Evolutionary conservation across 495 filamentous ascomycete species (phyloP).

Genomic region (Aspergillus steynii): DNA sequence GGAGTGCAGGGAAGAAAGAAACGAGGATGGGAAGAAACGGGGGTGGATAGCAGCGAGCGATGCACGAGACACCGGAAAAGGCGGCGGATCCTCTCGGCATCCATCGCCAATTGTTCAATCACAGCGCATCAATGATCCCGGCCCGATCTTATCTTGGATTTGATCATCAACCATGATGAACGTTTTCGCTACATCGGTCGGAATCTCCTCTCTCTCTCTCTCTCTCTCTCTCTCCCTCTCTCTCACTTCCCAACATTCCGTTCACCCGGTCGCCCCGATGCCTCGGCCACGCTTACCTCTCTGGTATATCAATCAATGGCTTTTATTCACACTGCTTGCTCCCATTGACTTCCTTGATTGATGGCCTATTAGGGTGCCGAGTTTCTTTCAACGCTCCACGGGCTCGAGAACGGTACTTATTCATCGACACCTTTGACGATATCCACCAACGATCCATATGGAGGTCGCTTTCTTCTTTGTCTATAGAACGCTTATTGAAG

Average conservation of each 20-base stretch:
- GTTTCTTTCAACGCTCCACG: not conserved
- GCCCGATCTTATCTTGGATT: conserved; percentile 43
- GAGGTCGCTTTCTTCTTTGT: not conserved
- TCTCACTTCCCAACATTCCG: conserved; percentile 3
- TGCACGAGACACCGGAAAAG: conserved; percentile 39
- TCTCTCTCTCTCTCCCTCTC: too few relatives aligned
- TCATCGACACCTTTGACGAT: not conserved
- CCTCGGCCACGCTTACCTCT: conserved; percentile 5
- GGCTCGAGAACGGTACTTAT: not conserved
- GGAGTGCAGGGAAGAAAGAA: conserved; percentile 8
- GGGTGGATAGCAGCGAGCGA: conserved; percentile 9
- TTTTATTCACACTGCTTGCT: not conserved
- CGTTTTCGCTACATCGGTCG: not conserved
- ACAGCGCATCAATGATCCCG: conserved; percentile 20
- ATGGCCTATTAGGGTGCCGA: not conserved
- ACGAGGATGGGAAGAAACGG: conserved; percentile 10
- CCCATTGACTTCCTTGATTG: not conserved
- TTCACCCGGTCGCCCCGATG: not conserved
- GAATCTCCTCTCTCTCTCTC: not conserved
- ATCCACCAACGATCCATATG: not conserved
- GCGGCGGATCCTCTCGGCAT: conserved; percentile 48
- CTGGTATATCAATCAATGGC: conserved; percentile 2
- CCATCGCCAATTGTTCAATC: conserved; percentile 13
- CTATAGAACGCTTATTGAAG: not conserved
- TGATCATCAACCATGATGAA: not conserved